Base-by-base conservation (phyloP, 495 filamentous ascomycete genomes). In the Parmelia sp. region DNA sequence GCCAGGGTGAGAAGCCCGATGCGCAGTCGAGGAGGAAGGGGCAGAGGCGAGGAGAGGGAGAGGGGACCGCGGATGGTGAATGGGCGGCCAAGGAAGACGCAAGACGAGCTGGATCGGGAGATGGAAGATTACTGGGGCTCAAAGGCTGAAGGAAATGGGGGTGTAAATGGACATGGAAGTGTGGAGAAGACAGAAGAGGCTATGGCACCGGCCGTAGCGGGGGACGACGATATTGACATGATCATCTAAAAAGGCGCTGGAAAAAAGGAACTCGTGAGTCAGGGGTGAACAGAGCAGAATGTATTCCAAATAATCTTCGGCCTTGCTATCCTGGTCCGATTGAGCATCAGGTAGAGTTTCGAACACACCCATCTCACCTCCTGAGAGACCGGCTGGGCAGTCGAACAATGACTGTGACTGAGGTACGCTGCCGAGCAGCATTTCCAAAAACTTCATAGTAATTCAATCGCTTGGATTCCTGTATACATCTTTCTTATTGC, bases 111-210 rank as follows among this genome's bases (percentile, higher is more conserved):
- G 45, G 93, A 97, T 71, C 87, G 88, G 42, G 93, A 97, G 78
- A 97, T 97, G 93, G 92, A 86, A 40, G 90, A 96, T 71, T 97
- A 97, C 75, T 97, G 90, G 79, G 81, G 82, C 42, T 72, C 73
- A 33, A 71, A 75, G 31, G 27, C 49, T 19, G 49, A 53, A 53
- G 49, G 31, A 7, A 53, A 31, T 21, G 49, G 14, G 27, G 12
- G 25, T 31, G 25, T 31, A 25, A 77, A 74, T 29, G 73, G 71
- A n/a, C 72, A 69, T 55, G 69, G 70, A 23, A 74, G 66, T 31
- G 69, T 57, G 17, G 65, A 64, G 29, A 66, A 57, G 49, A 68
- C 35, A 25, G 49, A 44, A 57, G 37, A 29, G 36, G 12, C 11
- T 12, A 37, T 36, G 27, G 66, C 72, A n/a, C 67, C 76, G 42